Evolutionary conservation across 1,284 basidiomycete genomes (phyloP), one percentile per base, ranked within the genome.

Genomic region (Peniophora sp.): DNA sequence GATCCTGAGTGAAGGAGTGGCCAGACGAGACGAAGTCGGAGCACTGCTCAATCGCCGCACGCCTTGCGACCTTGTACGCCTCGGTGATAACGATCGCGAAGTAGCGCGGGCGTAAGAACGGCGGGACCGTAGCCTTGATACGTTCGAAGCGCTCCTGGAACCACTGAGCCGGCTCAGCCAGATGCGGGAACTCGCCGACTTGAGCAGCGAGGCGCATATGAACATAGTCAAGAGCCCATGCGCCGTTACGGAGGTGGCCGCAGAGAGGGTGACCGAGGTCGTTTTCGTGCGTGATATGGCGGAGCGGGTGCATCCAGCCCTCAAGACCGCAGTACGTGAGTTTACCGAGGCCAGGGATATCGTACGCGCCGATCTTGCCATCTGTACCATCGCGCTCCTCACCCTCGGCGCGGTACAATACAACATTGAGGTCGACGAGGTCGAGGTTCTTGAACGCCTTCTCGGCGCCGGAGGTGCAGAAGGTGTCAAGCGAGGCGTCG

Each of bases 241-340:
- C 75, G 5, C 95, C 94, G 46, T 87, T 76, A 53, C 95, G 78
- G 51, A 97, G 67, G 65, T 97, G 91, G 9, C 74, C 83, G 61
- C 92, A 96, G 3, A 97, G 74, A 0, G 92, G 79, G 65, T 97
- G 92, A 0, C 95, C 94, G 6, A 97, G 77, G 63, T 97, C 93
- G 65, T 97, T 97, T 61, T 81, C 79, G 55, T 75, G 73, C 79
- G 94, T 93, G 62, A 97, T 81, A 54, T 83, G 79, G 39, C 81
- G 75, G 49, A 97, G 70, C 0, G 85, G 84, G 56, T 87, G 81
- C 92, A 97, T 97, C 92, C 93, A 97, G 1, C 94, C 95, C 65
- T 97, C 92, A 48, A 97, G 67, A 24, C 94, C 94, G 61, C 92
- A 97, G 67, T 96, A 97, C 11, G 81, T 82, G 61, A 93, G 70